Percentiles rank a stretch among this genome's conserved stretches.
Evolutionary conservation across 768 basidiomycete genomes (phyloP).

Genomic region (Tylopilus felleus): DNA sequence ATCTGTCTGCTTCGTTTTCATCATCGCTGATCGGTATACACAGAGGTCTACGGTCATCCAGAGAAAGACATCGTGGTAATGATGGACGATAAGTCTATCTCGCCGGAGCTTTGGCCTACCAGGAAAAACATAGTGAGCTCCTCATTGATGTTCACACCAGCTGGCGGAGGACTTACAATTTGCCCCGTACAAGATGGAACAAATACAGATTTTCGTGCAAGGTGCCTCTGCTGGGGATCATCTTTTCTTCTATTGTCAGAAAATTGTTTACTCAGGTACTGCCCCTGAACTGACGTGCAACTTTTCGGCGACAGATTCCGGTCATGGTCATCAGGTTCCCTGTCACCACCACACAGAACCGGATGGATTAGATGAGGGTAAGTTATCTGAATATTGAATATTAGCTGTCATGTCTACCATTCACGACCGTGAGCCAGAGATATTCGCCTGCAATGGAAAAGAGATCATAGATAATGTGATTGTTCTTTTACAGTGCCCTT

Average conservation of each 20-base stretch:
- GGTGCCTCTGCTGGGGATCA: conserved; percentile 45
- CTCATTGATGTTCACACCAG: neutral
- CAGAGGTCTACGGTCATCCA: conserved; percentile 39
- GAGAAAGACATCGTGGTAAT: conserved; percentile 41
- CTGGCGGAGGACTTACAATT: neutral
- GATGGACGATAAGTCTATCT: conserved; percentile 33
- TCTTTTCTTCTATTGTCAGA: conserved; percentile 57
- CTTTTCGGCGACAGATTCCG: conserved; percentile 38
- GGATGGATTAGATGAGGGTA: conserved; percentile 55
- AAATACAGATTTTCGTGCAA: conserved; percentile 43
- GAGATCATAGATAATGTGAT: conserved; percentile 25
- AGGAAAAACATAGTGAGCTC: conserved; percentile 42
- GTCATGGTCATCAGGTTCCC: conserved; percentile 46
- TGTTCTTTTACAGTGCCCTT: conserved; percentile 24
- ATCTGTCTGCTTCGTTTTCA: neutral
- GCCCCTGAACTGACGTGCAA: neutral
- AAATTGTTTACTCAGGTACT: neutral
- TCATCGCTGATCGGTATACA: neutral
- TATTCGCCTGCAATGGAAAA: conserved; percentile 9
- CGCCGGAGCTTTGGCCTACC: conserved; percentile 37
- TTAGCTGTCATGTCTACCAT: neutral
- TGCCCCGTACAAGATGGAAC: conserved; percentile 32
- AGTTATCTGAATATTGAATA: neutral
- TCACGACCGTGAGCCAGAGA: conserved; percentile 6
- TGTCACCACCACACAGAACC: conserved; percentile 44